Conservation (phyloP, 2,329 filamentous ascomycete species). For the Periconia sp. region DNA sequence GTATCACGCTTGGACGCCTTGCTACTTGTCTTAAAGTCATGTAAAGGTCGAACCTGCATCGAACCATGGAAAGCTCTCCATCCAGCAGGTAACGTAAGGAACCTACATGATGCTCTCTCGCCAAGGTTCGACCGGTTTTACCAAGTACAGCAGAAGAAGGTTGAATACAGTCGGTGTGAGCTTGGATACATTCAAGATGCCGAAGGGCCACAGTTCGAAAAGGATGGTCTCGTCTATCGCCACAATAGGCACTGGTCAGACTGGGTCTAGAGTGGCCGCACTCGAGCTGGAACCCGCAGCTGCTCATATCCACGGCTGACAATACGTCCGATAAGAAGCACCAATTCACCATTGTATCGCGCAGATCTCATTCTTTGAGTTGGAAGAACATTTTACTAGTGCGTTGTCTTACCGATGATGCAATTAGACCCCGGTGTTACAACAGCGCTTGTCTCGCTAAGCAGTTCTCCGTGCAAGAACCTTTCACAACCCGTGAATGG, state of each 20-base stretch:
- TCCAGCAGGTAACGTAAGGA: conserved; percentile 59
- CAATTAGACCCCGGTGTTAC: not conserved
- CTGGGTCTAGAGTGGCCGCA: not conserved
- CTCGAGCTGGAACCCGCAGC: not conserved
- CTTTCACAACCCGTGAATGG: too few species aligned
- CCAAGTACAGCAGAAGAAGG: conserved; percentile 52
- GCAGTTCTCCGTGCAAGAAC: too few species aligned
- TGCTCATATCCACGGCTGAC: not conserved
- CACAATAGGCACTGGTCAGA: not conserved
- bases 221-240: not conserved
- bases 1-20: conserved; percentile 58
- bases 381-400: too few species aligned
- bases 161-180: conserved; percentile 62
- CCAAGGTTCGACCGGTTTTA: conserved; percentile 62
- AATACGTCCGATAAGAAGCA: not conserved
- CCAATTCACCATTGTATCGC: not conserved
- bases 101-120: conserved; percentile 58
- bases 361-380: too few species aligned
- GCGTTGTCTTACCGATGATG: not conserved
- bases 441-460: not conserved
- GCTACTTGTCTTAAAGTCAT: conserved; percentile 66
- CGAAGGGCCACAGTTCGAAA: conserved; percentile 61
- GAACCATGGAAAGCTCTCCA: conserved; percentile 65
- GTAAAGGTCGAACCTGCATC: conserved; percentile 60
- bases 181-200: conserved; percentile 62